phyloP scores from a whole-genome alignment of 2,329 filamentous ascomycete species.

The Teratosphaeria gauchensis region DNA sequence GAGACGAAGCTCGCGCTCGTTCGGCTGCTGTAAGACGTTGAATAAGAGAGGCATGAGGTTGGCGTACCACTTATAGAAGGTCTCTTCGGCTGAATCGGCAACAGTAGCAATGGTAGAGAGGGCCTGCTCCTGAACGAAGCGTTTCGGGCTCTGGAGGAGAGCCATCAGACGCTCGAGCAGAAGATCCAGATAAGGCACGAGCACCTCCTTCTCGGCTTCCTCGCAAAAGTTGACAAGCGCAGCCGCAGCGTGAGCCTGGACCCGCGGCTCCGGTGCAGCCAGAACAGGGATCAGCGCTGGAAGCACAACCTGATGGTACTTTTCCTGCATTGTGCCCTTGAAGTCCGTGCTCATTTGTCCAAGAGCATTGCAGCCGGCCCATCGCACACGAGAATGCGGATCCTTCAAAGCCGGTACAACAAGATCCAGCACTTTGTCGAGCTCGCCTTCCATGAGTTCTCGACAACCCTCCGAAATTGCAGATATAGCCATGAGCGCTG shows the following conservation, averaged over 20 bases:
- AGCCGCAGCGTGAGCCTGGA: slow-evolving; percentile 95
- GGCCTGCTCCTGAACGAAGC: slow-evolving; percentile 95
- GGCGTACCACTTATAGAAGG: slow-evolving; percentile 91
- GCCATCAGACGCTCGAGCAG: slow-evolving; percentile 77
- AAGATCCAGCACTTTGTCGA: slow-evolving; percentile 86
- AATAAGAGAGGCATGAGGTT: slow-evolving; percentile 92
- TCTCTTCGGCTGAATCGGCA: slow-evolving; percentile 92
- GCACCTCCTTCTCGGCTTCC: slow-evolving; percentile 82
- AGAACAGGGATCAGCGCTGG: slow-evolving; percentile 88
- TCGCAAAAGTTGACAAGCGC: slow-evolving; percentile 98
- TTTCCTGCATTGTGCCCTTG: slow-evolving; percentile 93
- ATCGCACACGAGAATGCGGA: slow-evolving; percentile 84
- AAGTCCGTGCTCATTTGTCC: slow-evolving; percentile 99
- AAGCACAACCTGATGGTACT: slow-evolving; percentile 80
- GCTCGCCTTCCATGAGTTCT: slow-evolving; percentile 88
- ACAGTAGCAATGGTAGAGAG: slow-evolving; percentile 97
- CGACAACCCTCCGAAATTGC: slow-evolving; percentile 96
- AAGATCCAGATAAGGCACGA: slow-evolving; percentile 88
- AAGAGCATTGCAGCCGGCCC: slow-evolving; percentile 96
- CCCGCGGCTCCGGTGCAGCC: slow-evolving; percentile 78
- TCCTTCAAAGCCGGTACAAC: slow-evolving; percentile 89
- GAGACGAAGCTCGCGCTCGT: slow-evolving; percentile 84
- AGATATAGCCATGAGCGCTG: slow-evolving; percentile 95
- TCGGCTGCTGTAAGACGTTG: slow-evolving; percentile 77
- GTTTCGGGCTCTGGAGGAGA: slow-evolving; percentile 81